Conservation (phyloP, 352 stramenopile species). For the Thalassiosira ordinaria region DNA sequence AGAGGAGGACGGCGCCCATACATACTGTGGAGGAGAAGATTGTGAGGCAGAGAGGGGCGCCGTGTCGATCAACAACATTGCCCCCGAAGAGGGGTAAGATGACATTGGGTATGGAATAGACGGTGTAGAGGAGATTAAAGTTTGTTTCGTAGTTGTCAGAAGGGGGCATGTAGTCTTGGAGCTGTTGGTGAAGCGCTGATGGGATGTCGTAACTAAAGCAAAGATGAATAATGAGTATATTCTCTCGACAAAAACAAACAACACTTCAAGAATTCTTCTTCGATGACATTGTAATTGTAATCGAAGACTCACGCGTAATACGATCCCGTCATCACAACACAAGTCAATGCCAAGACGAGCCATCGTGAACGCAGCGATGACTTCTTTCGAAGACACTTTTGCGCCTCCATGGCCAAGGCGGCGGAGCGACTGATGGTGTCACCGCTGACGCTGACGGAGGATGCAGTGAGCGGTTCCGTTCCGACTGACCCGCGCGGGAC, state of each 20-base stretch:
- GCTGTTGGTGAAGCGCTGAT: slow-evolving; percentile 49
- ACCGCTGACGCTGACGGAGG: background rate
- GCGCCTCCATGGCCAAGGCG: too few relatives aligned
- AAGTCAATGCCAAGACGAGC: slow-evolving; percentile 40
- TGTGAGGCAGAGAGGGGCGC: slow-evolving; percentile 88
- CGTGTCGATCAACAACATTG: slow-evolving; percentile 90
- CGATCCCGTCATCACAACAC: slow-evolving; percentile 43
- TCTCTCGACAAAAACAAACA: background rate
- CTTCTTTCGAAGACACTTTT: slow-evolving; percentile 16
- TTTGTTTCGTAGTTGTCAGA: slow-evolving; percentile 54
- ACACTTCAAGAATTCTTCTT: background rate
- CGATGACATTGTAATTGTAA: background rate
- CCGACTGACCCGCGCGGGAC: too few relatives aligned
- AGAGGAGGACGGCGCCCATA: slow-evolving; percentile 89
- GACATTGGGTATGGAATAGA: slow-evolving; percentile 93
- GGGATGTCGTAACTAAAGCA: slow-evolving; percentile 57
- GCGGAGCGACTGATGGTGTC: background rate
- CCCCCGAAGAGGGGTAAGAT: slow-evolving; percentile 92
- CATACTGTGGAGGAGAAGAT: slow-evolving; percentile 89
- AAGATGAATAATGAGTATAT: background rate
- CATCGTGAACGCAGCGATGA: slow-evolving; percentile 21
- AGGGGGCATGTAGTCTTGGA: slow-evolving; percentile 48
- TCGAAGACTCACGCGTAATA: slow-evolving; percentile 49
- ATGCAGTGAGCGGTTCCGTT: too few relatives aligned
- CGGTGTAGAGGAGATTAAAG: slow-evolving; percentile 92